Evolutionary conservation across 352 stramenopile species (phyloP).

Genomic region (Globisporangium acanthophoron): DNA sequence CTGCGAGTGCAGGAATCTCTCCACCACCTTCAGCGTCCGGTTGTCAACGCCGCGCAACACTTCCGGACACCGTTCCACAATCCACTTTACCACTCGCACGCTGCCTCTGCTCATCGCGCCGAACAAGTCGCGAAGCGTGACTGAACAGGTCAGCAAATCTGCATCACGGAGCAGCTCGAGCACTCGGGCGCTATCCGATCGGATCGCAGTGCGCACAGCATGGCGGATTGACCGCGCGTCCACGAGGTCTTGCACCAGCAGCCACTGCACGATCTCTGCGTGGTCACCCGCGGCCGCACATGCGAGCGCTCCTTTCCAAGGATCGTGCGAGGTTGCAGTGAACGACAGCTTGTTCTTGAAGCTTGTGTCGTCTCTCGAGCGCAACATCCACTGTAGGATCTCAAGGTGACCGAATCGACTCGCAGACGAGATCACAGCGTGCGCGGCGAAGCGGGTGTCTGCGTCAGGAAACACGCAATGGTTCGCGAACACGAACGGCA

Average conservation of each 20-base stretch:
- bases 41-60: no score
- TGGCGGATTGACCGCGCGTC: background rate
- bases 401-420: background rate
- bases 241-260: background rate
- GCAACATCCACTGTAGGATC: conserved; percentile 4
- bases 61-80: background rate
- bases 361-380: background rate
- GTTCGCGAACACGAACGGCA: background rate
- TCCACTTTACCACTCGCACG: background rate
- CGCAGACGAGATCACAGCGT: conserved; percentile 1
- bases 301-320: background rate
- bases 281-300: background rate
- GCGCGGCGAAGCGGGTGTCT: background rate
- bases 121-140: background rate
- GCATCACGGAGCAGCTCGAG: background rate
- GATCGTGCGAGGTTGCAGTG: background rate
- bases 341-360: background rate
- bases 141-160: background rate
- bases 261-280: background rate
- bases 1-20: no score
- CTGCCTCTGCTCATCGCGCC: background rate
- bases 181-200: background rate
- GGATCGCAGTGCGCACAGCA: background rate
- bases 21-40: no score
- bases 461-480: background rate